Conservation (phyloP, 2,329 filamentous ascomycete species). For the Zymoseptoria ardabiliae region DNA sequence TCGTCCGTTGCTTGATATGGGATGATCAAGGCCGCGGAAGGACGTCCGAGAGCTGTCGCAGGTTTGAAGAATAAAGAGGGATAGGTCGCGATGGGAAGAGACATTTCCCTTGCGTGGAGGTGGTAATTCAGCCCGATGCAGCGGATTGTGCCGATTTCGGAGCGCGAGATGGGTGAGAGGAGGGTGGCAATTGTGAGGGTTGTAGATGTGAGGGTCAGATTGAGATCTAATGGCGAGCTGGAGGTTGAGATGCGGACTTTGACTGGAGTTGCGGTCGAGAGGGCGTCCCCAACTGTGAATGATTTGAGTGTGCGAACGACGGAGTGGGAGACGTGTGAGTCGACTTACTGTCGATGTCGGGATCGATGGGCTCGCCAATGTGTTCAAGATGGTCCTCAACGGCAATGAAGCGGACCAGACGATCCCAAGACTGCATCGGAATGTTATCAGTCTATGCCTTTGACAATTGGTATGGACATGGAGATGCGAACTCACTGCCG, state of each 20-base stretch:
- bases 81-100: constrained; percentile 5
- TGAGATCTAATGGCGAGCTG: neutral
- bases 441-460: no score
- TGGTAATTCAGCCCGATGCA: constrained; percentile 8
- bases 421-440: constrained; percentile 10
- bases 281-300: neutral
- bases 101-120: constrained; percentile 5
- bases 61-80: constrained; percentile 11
- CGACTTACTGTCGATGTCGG: neutral
- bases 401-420: neutral
- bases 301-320: neutral
- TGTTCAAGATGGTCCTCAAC: neutral
- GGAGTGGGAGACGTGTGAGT: neutral
- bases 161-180: constrained; percentile 1
- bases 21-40: constrained; percentile 3
- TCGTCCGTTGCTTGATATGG: constrained; percentile 25
- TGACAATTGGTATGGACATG: no score
- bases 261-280: constrained; percentile 26
- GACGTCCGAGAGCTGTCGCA: constrained; percentile 3
- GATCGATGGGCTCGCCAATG: neutral
- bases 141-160: constrained; percentile 4
- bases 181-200: constrained; percentile 5
- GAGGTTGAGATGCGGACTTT: constrained; percentile 51
- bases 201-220: neutral
- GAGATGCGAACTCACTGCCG: no score